Evolutionary conservation across 2,329 filamentous ascomycete species (phyloP).

Genomic region (Hirsutella minnesotensis): DNA sequence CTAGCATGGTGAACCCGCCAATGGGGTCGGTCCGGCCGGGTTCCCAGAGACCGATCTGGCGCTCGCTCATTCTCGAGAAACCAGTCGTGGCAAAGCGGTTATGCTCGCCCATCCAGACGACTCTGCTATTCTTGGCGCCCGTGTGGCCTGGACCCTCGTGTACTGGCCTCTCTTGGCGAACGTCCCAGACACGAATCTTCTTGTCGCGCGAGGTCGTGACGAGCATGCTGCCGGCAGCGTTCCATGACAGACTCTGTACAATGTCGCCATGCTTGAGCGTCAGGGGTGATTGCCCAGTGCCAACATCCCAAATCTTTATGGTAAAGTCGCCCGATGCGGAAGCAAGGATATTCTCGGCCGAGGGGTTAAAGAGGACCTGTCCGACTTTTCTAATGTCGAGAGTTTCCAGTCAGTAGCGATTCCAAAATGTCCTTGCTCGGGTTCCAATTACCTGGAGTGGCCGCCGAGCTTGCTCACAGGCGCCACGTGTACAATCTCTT

Average conservation of each 20-base stretch:
- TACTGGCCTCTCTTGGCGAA: conserved; percentile 77
- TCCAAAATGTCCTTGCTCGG: not conserved
- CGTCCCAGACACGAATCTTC: conserved; percentile 96
- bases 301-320: conserved; percentile 91
- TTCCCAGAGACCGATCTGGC: conserved; percentile 93
- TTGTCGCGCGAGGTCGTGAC: conserved; percentile 96
- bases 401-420: not conserved
- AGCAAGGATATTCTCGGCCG: conserved; percentile 88
- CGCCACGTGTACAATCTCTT: conserved; percentile 70
- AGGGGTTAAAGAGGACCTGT: conserved; percentile 94
- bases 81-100: conserved; percentile 93
- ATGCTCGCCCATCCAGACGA: conserved; percentile 94
- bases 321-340: conserved; percentile 91
- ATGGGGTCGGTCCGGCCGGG: conserved; percentile 75
- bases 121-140: conserved; percentile 94
- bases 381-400: conserved; percentile 67
- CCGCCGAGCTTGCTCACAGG: conserved; percentile 75
- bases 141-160: conserved; percentile 78
- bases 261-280: conserved; percentile 81
- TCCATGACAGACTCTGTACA: conserved; percentile 93
- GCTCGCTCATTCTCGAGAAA: conserved; percentile 97
- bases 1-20: conserved; percentile 78
- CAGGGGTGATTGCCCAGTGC: conserved; percentile 61
- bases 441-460: conserved; percentile 59
- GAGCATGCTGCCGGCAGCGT: conserved; percentile 72